A percentile compares a stretch with the other conserved stretches of the same genome.
These are phyloP conservation scores for Gentiana straminea DNA, from an alignment of 257 asterid genomes.

Conservation along the genomic window DNA sequence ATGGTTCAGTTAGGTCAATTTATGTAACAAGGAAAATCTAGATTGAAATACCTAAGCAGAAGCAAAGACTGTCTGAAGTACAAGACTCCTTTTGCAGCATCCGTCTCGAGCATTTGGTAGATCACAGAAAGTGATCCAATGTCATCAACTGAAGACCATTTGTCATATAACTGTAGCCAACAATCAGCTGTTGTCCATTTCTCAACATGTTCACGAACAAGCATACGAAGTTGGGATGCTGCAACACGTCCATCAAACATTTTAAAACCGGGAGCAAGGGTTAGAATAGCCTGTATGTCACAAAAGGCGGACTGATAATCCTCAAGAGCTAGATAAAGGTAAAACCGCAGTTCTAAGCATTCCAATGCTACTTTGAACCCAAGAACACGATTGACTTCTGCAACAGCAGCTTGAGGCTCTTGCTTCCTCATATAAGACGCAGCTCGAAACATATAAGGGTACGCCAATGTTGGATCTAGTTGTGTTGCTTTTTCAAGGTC, in stretches of 20 bases:
- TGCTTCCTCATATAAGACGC: slow-evolving; percentile 85
- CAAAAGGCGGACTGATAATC: slow-evolving; percentile 82
- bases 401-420: slow-evolving; percentile 65
- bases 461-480: slow-evolving; percentile 89
- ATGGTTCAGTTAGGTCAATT: too few relatives aligned
- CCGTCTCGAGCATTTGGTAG: slow-evolving; percentile 97
- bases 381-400: slow-evolving; percentile 73
- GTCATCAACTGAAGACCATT: slow-evolving; percentile 95
- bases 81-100: slow-evolving; percentile 81
- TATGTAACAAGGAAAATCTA: background rate
- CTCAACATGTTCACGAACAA: slow-evolving; percentile 87
- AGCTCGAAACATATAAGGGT: slow-evolving; percentile 96
- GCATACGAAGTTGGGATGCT: slow-evolving; percentile 73
- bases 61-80: slow-evolving; percentile 93
- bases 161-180: slow-evolving; percentile 92
- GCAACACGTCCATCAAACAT: slow-evolving; percentile 86
- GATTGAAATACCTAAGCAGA: slow-evolving; percentile 61
- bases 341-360: slow-evolving; percentile 91
- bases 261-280: slow-evolving; percentile 70
- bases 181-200: slow-evolving; percentile 96
- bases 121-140: slow-evolving; percentile 94
- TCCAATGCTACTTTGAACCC: slow-evolving; percentile 92
- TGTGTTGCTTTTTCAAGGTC: slow-evolving; percentile 83
- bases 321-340: slow-evolving; percentile 78
- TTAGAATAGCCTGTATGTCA: slow-evolving; percentile 90